These are phyloP conservation scores for Geotrichum candidum DNA, from an alignment of 1,139 yeast genomes.

Conservation along the genomic window DNA sequence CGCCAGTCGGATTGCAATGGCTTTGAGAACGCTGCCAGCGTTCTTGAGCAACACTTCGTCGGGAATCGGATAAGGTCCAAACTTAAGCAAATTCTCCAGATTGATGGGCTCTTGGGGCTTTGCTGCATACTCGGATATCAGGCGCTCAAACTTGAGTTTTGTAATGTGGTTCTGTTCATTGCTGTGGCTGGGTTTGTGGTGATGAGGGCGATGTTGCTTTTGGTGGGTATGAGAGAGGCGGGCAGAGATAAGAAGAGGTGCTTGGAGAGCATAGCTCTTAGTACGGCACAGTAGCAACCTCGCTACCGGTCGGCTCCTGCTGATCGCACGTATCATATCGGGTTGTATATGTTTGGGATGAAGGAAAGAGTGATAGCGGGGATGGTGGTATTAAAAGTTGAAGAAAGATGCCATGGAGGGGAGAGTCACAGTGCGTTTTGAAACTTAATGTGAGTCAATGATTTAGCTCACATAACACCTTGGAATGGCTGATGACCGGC, in stretches of 20 bases:
- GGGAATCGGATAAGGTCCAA: conserved; percentile 27
- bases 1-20: conserved; percentile 36
- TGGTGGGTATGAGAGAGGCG: background rate
- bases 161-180: conserved; percentile 4
- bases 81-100: conserved; percentile 27
- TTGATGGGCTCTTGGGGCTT: conserved; percentile 12
- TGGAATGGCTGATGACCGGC: background rate
- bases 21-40: conserved; percentile 37
- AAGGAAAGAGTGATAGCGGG: background rate
- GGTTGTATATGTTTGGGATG: background rate
- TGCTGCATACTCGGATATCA: conserved; percentile 13
- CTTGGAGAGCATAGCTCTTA: background rate
- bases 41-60: conserved; percentile 34
- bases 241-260: background rate
- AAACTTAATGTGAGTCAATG: background rate
- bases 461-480: background rate
- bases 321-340: background rate
- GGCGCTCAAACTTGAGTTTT: conserved; percentile 3
- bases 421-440: background rate
- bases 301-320: background rate
- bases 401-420: background rate
- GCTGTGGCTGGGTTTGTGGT: conserved; percentile 1
- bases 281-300: background rate
- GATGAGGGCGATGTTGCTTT: background rate
- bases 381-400: background rate